These are phyloP conservation scores for Lepraria neglecta DNA, from an alignment of 495 filamentous ascomycete genomes.

Conservation along the genomic window DNA sequence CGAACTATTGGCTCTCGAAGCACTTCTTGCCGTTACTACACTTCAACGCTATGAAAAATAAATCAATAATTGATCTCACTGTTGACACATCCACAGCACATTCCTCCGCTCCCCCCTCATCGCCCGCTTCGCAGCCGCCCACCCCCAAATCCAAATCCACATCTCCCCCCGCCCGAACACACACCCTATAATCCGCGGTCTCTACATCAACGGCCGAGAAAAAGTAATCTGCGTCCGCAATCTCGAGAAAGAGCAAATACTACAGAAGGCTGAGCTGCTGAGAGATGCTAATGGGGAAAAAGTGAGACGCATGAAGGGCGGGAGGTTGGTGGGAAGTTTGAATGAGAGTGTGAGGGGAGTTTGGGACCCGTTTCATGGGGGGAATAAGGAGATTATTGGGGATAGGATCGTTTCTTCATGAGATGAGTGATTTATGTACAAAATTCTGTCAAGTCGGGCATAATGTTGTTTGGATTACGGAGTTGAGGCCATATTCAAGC, in stretches of 20 bases:
- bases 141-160: slow-evolving; percentile 87
- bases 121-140: slow-evolving; percentile 63
- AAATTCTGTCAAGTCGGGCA: no score
- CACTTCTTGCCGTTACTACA: no score
- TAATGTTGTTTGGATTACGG: no score
- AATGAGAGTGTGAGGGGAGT: slow-evolving; percentile 92
- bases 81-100: slow-evolving; percentile 41
- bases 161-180: slow-evolving; percentile 80
- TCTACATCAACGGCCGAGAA: slow-evolving; percentile 83
- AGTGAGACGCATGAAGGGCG: slow-evolving; percentile 57
- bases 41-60: no score
- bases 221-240: slow-evolving; percentile 87
- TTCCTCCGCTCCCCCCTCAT: slow-evolving; percentile 70
- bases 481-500: not conserved
- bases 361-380: slow-evolving; percentile 88
- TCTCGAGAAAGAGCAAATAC: slow-evolving; percentile 68
- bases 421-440: no score
- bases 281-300: slow-evolving; percentile 84
- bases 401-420: not conserved
- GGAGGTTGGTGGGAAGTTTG: slow-evolving; percentile 76
- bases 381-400: slow-evolving; percentile 21
- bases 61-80: no score
- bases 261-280: slow-evolving; percentile 73
- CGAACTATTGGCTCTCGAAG: no score
- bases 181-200: slow-evolving; percentile 79